These are phyloP conservation scores for Eutrema heterophyllum DNA, from an alignment of 345 rosid species.

Conservation along the genomic window DNA sequence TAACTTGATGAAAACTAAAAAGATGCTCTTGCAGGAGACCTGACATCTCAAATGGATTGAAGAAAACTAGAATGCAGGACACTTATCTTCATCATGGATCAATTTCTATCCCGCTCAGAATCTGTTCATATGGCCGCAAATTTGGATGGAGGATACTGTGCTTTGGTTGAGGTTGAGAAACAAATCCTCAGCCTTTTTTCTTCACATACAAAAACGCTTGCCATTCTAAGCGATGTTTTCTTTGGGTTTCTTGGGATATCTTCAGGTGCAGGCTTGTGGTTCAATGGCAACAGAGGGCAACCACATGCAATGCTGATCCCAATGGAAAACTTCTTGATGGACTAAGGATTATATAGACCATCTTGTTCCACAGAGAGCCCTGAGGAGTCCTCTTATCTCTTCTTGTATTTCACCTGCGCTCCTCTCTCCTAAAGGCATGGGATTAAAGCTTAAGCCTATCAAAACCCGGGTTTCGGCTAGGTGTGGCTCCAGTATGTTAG, in stretches of 20 bases:
- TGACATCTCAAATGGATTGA: conserved; percentile 68
- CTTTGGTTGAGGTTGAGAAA: conserved; percentile 76
- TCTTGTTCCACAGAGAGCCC: conserved; percentile 66
- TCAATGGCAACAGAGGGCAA: conserved; percentile 98
- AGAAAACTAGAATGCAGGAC: conserved; percentile 79
- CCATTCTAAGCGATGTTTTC: too few relatives aligned
- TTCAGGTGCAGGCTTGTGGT: conserved; percentile 96
- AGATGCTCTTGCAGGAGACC: conserved; percentile 57
- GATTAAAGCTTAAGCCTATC: conserved; percentile 94
- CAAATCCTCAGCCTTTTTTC: neutral
- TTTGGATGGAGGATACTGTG: conserved; percentile 81
- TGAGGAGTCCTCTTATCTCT: conserved; percentile 82
- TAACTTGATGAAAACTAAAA: neutral
- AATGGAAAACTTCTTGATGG: conserved; percentile 90
- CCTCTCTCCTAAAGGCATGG: conserved; percentile 98
- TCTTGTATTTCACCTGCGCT: conserved; percentile 91
- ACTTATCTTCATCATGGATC: conserved; percentile 81
- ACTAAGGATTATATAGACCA: conserved; percentile 76
- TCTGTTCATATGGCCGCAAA: conserved; percentile 77
- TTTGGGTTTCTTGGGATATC: neutral
- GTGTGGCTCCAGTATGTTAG: too few relatives aligned
- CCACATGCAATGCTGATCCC: conserved; percentile 97
- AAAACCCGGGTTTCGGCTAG: conserved; percentile 58
- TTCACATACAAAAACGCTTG: neutral
- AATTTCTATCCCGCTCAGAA: conserved; percentile 80